Percentiles rank a stretch among this genome's conserved stretches.
Conservation (phyloP, 2,329 filamentous ascomycete genomes). For the Ceratocystis ficicola region DNA sequence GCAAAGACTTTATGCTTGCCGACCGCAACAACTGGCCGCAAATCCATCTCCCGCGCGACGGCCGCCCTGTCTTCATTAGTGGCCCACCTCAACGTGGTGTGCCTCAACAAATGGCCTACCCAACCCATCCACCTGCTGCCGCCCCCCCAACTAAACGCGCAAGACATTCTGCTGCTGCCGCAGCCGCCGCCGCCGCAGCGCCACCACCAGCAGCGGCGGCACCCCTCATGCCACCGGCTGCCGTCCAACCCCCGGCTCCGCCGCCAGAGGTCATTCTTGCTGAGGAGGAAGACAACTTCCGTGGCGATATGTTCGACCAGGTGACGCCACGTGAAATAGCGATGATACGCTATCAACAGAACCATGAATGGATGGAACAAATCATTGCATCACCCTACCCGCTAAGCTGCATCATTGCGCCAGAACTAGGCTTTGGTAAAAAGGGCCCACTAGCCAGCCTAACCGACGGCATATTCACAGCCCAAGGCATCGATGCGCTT, state of each 20-base stretch:
- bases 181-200: constrained; percentile 29
- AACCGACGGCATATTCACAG: constrained; percentile 75
- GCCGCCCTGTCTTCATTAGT: constrained; percentile 40
- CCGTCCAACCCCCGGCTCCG: constrained; percentile 27
- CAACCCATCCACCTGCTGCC: constrained; percentile 36
- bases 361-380: constrained; percentile 99
- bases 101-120: constrained; percentile 52
- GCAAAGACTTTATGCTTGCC: constrained; percentile 89
- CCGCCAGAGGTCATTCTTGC: constrained; percentile 47
- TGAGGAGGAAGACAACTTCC: constrained; percentile 78
- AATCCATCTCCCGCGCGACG: constrained; percentile 56
- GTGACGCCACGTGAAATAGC: constrained; percentile 84
- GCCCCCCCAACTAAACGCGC: constrained; percentile 46
- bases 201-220: constrained; percentile 18
- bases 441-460: constrained; percentile 70
- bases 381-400: constrained; percentile 83
- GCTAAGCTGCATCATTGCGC: constrained; percentile 70
- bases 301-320: constrained; percentile 81
- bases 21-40: constrained; percentile 85
- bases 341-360: constrained; percentile 74
- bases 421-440: constrained; percentile 74
- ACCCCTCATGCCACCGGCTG: constrained; percentile 22
- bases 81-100: constrained; percentile 36
- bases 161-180: constrained; percentile 34
- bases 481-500: constrained; percentile 40